These are phyloP conservation scores for Thuidium tamariscinum DNA, from an alignment of 225 moss, liverwort and hornwort genomes.

Conservation along the genomic window DNA sequence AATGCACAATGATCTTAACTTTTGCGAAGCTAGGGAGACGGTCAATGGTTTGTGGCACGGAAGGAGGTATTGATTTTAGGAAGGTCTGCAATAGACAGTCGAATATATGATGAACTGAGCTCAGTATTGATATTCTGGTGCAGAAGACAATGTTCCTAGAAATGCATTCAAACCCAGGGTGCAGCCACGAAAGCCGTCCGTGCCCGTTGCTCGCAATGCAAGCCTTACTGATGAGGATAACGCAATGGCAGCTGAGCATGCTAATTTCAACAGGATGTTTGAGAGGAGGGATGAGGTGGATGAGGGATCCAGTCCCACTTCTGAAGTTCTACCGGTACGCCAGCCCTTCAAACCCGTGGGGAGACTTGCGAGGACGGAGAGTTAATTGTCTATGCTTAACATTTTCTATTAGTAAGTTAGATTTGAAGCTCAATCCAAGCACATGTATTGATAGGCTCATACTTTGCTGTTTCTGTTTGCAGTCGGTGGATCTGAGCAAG, in stretches of 20 bases:
- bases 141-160: constrained; percentile 49
- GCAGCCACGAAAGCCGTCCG: constrained; percentile 45
- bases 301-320: constrained; percentile 34
- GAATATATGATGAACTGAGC: background rate
- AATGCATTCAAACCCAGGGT: constrained; percentile 59
- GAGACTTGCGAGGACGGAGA: background rate
- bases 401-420: background rate
- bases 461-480: background rate
- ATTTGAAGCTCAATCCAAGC: background rate
- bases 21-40: background rate
- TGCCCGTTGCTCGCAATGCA: constrained; percentile 22
- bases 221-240: constrained; percentile 19
- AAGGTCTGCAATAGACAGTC: background rate
- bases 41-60: background rate
- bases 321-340: constrained; percentile 35
- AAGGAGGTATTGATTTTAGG: background rate
- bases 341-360: background rate
- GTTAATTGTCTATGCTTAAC: background rate
- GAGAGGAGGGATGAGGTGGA: constrained; percentile 26
- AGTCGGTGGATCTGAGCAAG: constrained; percentile 62
- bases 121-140: background rate
- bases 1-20: background rate
- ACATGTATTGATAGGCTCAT: background rate
- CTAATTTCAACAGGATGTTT: constrained; percentile 16
- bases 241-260: constrained; percentile 14